Percentiles rank a stretch among this genome's conserved stretches.
These are phyloP conservation scores for Tuctoria greenei DNA, from an alignment of 176 grass and related monocot species.

Conservation along the genomic window DNA sequence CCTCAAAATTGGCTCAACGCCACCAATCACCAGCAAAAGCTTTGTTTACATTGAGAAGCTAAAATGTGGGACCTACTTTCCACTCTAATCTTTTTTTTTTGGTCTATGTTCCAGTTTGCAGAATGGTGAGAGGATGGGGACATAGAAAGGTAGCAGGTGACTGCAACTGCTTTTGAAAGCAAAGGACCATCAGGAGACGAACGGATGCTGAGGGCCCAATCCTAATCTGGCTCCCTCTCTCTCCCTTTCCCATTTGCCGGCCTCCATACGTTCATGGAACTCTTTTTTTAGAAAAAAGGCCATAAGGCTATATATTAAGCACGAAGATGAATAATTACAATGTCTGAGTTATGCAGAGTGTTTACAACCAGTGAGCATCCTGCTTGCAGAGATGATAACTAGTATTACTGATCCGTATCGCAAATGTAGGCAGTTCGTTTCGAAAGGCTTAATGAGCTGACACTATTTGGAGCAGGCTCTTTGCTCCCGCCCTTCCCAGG, in stretches of 20 bases:
- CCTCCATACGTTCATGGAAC: background rate
- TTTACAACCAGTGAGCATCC: too few species aligned
- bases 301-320: too few species aligned
- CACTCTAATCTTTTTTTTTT: conserved; percentile 29
- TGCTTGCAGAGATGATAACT: too few species aligned
- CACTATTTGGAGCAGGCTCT: too few species aligned
- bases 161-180: conserved; percentile 22
- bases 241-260: background rate
- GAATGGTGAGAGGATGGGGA: conserved; percentile 27
- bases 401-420: too few species aligned
- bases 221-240: conserved; percentile 13
- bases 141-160: conserved; percentile 29
- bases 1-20: conserved; percentile 31
- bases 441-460: too few species aligned
- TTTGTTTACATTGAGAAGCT: conserved; percentile 37
- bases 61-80: conserved; percentile 30
- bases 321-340: too few species aligned
- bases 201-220: conserved; percentile 20
- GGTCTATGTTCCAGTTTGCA: conserved; percentile 6
- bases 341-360: too few species aligned
- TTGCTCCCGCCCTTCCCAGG: too few species aligned
- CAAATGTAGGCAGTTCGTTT: too few species aligned
- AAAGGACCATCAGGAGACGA: conserved; percentile 4
- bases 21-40: conserved; percentile 11
- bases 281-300: too few species aligned